These are phyloP conservation scores for Prunus mongolica DNA, from an alignment of 306 rosid genomes.

Conservation along the genomic window DNA sequence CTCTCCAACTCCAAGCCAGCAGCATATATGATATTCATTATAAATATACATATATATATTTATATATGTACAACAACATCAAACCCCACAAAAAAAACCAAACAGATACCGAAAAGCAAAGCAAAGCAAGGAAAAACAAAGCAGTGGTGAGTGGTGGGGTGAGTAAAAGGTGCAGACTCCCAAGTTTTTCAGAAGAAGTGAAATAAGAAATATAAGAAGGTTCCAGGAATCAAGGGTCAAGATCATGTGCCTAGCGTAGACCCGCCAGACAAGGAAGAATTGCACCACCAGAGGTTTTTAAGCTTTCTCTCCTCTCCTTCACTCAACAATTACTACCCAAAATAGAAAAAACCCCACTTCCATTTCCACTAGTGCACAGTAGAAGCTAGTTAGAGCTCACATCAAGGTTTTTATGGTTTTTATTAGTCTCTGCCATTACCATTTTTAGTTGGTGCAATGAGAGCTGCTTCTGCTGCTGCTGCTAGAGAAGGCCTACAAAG, in stretches of 20 bases:
- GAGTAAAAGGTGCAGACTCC: constrained; percentile 37
- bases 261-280: constrained; percentile 68
- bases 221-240: constrained; percentile 84
- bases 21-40: not conserved
- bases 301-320: not conserved
- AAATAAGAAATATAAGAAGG: constrained; percentile 63
- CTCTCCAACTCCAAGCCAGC: constrained; percentile 32
- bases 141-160: not conserved
- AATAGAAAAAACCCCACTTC: constrained; percentile 21
- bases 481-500: constrained; percentile 33
- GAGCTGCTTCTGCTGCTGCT: constrained; percentile 27
- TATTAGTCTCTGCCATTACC: not conserved
- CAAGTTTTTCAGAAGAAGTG: constrained; percentile 32
- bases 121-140: constrained; percentile 8
- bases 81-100: constrained; percentile 3
- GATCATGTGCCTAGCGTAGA: constrained; percentile 58
- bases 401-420: not conserved
- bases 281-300: constrained; percentile 14
- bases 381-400: not conserved
- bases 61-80: not conserved
- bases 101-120: constrained; percentile 20
- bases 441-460: constrained; percentile 42
- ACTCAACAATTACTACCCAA: not conserved
- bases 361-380: not conserved
- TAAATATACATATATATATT: not conserved